Conservation (phyloP, 331 rosid species). For the Acacia concinna region DNA sequence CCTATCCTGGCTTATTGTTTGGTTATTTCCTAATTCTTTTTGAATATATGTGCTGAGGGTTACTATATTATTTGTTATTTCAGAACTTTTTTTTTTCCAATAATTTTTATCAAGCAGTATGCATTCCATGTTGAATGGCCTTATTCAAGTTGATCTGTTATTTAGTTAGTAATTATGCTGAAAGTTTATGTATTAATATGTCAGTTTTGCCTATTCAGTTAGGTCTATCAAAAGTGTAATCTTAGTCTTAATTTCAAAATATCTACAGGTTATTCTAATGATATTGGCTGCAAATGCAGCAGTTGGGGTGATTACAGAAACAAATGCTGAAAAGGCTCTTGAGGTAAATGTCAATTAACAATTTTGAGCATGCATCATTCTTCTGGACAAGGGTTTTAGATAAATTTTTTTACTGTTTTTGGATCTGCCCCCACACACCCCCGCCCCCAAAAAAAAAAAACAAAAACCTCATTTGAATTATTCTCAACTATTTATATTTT, state of each 20-base stretch:
- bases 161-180: background rate
- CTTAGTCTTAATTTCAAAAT: conserved; percentile 23
- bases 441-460: too few species aligned
- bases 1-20: background rate
- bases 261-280: conserved; percentile 80
- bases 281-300: conserved; percentile 98
- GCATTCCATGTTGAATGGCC: conserved; percentile 1
- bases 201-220: background rate
- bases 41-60: background rate
- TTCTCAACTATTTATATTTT: conserved; percentile 3
- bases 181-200: background rate
- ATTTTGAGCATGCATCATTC: conserved; percentile 21
- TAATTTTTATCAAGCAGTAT: conserved; percentile 15
- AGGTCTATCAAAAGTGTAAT: conserved; percentile 24
- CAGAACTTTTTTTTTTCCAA: background rate
- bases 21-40: background rate
- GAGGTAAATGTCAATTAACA: conserved; percentile 59
- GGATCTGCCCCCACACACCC: too few species aligned
- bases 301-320: conserved; percentile 96
- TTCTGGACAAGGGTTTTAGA: conserved; percentile 11
- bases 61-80: conserved; percentile 4
- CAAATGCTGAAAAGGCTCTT: conserved; percentile 98
- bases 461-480: too few species aligned
- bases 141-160: background rate
- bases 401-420: conserved; percentile 25